Evolutionary conservation across 257 asterid species (phyloP), one percentile per base, ranked within the genome.

Genomic region (Solanum sitiens): DNA sequence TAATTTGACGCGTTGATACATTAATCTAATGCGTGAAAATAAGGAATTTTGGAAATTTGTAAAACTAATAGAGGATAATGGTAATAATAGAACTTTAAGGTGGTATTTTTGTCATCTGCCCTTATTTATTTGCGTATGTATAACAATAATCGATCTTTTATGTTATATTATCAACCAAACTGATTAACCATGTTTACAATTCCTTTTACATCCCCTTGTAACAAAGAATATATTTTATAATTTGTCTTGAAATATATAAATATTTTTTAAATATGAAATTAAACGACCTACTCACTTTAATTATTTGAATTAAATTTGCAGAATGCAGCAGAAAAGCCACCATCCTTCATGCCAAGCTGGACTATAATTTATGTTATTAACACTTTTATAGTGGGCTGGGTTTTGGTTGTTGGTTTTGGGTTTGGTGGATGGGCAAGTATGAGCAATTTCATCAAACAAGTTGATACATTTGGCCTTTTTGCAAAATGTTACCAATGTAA

Each of bases 401-500:
- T 93, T 16, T 35, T 95, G 1, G 93, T 96, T 2, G 93, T 96
- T 67, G 99, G 98, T 32, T 96, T 96, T 56, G 99, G 99, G 83
- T 96, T 96, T 27, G 99, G 99, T 25, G 99, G 99, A 33, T 96
- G 99, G 99, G 99, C 99, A 8, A 96, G 99, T 90, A 72, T 95
- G 91, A 93, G 94, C 80, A 96, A 96, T 86, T 96, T 96, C 14
- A 94, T 95, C 11, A 91, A 8, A 76, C 99, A 96, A 89, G 93
- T 96, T 0, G 94, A 94, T 89, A 96, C 97, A 0, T 96, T 96
- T 35, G 99, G 99, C 23, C 98, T 96, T 33, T 96, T 96, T 30
- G 98, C 98, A 16, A 96, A 95, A 87, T 96, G 99, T 77, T 96
- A 96, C 87, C 99, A 96, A 39, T 96, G 99, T 93, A 93, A 95